Conservation (phyloP, 345 rosid genomes). For the Linum usitatissimum region DNA sequence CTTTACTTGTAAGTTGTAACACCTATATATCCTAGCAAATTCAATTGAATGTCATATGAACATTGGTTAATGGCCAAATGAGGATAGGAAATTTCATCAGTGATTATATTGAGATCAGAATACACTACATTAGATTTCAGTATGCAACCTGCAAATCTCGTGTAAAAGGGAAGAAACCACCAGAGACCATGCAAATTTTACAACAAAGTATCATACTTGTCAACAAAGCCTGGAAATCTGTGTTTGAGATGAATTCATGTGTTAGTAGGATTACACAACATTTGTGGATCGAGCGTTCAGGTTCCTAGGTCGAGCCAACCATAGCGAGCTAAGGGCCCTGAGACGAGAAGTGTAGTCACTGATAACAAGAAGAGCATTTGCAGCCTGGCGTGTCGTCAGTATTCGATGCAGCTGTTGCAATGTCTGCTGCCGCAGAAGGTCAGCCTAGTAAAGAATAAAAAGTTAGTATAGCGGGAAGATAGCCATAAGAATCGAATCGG, state of each 20-base stretch:
- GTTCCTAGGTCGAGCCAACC: slow-evolving; percentile 85
- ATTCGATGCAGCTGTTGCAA: slow-evolving; percentile 81
- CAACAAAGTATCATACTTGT: not conserved
- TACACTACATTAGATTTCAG: not conserved
- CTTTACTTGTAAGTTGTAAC: too few species aligned
- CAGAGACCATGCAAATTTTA: not conserved
- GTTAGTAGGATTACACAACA: too few species aligned
- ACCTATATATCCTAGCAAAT: not conserved
- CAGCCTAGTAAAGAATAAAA: slow-evolving; percentile 45
- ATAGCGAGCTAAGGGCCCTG: slow-evolving; percentile 83
- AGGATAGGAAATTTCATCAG: not conserved
- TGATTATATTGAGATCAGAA: not conserved
- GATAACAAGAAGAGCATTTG: slow-evolving; percentile 74
- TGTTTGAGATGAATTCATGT: too few species aligned
- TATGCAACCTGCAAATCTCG: not conserved
- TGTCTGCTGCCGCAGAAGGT: slow-evolving; percentile 82
- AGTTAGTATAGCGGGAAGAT: not conserved
- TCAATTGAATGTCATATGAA: not conserved
- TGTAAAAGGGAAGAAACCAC: not conserved
- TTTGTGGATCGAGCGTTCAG: slow-evolving; percentile 11
- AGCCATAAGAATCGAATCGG: not conserved
- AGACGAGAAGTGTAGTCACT: slow-evolving; percentile 68
- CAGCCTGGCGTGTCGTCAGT: slow-evolving; percentile 80
- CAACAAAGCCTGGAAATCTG: too few species aligned
- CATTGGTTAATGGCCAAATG: not conserved